Base-by-base conservation (phyloP, 1,284 basidiomycete genomes). In the Chondrostereum purpureum region DNA sequence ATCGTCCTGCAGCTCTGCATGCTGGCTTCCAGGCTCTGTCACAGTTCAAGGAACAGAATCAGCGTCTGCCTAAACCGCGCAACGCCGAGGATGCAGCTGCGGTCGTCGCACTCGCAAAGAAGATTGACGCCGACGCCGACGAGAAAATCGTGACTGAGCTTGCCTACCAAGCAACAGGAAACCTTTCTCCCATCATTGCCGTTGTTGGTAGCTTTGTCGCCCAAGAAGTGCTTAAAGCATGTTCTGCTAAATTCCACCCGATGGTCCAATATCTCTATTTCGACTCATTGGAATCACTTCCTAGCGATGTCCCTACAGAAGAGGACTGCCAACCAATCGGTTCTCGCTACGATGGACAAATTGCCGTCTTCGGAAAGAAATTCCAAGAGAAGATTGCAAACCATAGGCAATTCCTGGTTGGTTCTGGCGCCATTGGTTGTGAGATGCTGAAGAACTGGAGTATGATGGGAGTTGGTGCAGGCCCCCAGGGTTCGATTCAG, bases 371-470 rank as follows among this genome's bases (percentile, higher is more conserved):
- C 57, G 96, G 96, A 14, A 88, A 81, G 61, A 63, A 68, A 1
- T 99, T 99, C 83, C 96, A 99, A 59, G 76, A 88, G 33, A 97
- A 92, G 73, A 87, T 99, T 49, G 78, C 82, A 44, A 89, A 92
- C 60, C 83, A 92, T 62, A 78, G 89, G 36, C 91, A 99, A 62
- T 99, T 99, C 78, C 78, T 99, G 21, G 96, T 99, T 43, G 96
- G 96, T 5, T 87, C 95, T 17, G 96, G 96, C 49, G 96, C 96
- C 38, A 99, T 99, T 62, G 96, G 96, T 18, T 99, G 97, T 61
- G 96, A 99, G 69, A 99, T 99, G 96, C 71, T 99, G 59, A 99
- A 99, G 77, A 99, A 99, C 68, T 99, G 96, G 96, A 88, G 90
- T 57, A 93, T 99, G 92, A 97, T 99, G 80, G 96, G 96, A 54